Evolutionary conservation across 148 eudicot genomes (phyloP).

Genomic region (Hydrangea macrophylla): DNA sequence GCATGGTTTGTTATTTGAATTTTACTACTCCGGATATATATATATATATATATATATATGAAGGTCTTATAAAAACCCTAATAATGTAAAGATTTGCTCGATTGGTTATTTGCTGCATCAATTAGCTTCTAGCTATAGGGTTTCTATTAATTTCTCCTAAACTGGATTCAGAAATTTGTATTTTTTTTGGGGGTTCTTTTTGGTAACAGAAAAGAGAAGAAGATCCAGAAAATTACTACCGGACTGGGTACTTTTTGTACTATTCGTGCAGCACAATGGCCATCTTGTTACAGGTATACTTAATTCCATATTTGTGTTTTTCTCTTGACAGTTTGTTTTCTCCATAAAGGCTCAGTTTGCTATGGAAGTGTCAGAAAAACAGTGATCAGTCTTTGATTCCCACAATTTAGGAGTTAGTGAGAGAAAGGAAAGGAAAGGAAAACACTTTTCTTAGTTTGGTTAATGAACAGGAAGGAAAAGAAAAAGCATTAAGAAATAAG

Average conservation of each 20-base stretch:
- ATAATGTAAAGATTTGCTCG: neutral
- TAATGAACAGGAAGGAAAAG: too few relatives aligned
- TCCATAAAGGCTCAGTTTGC: neutral
- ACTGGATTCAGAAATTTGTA: neutral
- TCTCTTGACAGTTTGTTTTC: neutral
- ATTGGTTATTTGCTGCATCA: neutral
- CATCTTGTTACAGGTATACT: conserved; percentile 4
- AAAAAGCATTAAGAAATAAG: too few relatives aligned
- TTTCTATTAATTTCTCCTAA: too few relatives aligned
- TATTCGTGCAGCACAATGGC: conserved; percentile 12
- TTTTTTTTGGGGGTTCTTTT: neutral
- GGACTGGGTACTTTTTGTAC: neutral
- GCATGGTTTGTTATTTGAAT: too few relatives aligned
- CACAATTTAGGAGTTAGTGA: neutral
- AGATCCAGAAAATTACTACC: neutral
- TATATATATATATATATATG: neutral
- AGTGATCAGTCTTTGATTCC: neutral
- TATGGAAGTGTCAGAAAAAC: neutral
- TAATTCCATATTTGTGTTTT: neutral
- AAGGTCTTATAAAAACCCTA: neutral
- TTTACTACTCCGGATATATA: too few relatives aligned
- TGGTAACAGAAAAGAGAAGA: conserved; percentile 15
- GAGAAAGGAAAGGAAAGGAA: neutral
- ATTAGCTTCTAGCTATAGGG: neutral
- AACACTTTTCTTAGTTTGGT: too few relatives aligned